A percentile compares a stretch with the other conserved stretches of the same genome.
These are phyloP conservation scores for Psilocybe mexicana DNA, from an alignment of 1,284 basidiomycete species.

Conservation along the genomic window DNA sequence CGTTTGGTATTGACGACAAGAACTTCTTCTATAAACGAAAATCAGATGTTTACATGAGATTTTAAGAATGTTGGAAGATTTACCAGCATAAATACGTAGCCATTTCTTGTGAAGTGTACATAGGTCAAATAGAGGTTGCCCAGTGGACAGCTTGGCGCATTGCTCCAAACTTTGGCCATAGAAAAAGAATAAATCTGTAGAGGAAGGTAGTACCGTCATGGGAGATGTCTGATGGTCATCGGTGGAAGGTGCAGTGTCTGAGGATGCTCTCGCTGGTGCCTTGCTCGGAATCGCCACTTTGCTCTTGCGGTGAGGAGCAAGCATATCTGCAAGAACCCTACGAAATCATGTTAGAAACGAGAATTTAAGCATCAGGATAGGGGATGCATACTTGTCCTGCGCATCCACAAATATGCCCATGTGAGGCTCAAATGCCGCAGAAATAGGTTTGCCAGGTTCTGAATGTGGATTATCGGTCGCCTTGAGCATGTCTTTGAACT, in stretches of 20 bases:
- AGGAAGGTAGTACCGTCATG: constrained; percentile 83
- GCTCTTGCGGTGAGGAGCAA: constrained; percentile 72
- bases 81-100: constrained; percentile 91
- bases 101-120: constrained; percentile 87
- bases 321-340: constrained; percentile 80
- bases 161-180: constrained; percentile 95
- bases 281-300: constrained; percentile 34
- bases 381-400: constrained; percentile 79
- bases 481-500: constrained; percentile 67
- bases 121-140: constrained; percentile 80
- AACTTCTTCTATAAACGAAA: constrained; percentile 68
- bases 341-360: neutral
- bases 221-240: constrained; percentile 53
- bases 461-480: constrained; percentile 48
- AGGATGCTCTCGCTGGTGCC: constrained; percentile 56
- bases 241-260: constrained; percentile 53
- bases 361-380: neutral
- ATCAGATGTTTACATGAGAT: constrained; percentile 1
- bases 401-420: constrained; percentile 94
- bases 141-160: constrained; percentile 85
- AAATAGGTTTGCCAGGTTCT: constrained; percentile 65
- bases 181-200: constrained; percentile 96
- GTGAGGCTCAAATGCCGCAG: constrained; percentile 88
- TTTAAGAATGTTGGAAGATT: constrained; percentile 21
- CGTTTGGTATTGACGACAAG: constrained; percentile 72